Percentiles rank a stretch among this genome's conserved stretches.
Conservation (phyloP, 331 rosid genomes). For the Telfairia occidentalis region DNA sequence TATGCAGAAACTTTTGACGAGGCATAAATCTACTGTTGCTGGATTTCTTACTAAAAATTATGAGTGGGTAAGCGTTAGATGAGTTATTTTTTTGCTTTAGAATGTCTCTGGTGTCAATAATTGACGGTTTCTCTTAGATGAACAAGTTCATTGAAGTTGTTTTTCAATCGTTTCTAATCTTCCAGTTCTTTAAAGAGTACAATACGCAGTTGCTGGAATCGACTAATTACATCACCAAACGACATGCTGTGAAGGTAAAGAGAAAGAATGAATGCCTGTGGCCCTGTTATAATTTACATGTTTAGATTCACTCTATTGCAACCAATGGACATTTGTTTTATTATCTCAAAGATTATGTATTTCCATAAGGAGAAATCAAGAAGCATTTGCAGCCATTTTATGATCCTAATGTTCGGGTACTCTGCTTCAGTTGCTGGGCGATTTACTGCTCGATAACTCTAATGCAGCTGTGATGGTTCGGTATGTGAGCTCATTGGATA, state of each 20-base stretch:
- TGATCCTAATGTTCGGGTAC: background rate
- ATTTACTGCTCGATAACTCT: slow-evolving; percentile 26
- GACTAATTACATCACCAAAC: slow-evolving; percentile 27
- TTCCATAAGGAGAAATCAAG: background rate
- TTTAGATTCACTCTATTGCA: background rate
- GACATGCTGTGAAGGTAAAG: slow-evolving; percentile 29
- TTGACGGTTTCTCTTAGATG: background rate
- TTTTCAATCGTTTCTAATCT: background rate
- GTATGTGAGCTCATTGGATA: slow-evolving; percentile 29
- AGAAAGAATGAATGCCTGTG: background rate
- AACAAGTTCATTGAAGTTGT: background rate
- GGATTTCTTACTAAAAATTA: slow-evolving; percentile 78
- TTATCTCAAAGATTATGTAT: background rate
- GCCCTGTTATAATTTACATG: background rate
- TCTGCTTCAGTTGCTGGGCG: slow-evolving; percentile 25
- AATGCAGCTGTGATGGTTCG: slow-evolving; percentile 28
- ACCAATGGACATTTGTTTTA: background rate
- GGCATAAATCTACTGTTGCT: slow-evolving; percentile 94
- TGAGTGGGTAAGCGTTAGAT: slow-evolving; percentile 35
- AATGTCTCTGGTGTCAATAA: background rate
- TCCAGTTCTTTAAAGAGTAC: slow-evolving; percentile 29
- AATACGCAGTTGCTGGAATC: slow-evolving; percentile 23
- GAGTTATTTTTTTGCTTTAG: background rate
- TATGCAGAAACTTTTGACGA: slow-evolving; percentile 66
- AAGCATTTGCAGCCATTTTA: background rate